These are phyloP conservation scores for Neurospora tetrasperma DNA, from an alignment of 495 filamentous ascomycete species.

Conservation along the genomic window DNA sequence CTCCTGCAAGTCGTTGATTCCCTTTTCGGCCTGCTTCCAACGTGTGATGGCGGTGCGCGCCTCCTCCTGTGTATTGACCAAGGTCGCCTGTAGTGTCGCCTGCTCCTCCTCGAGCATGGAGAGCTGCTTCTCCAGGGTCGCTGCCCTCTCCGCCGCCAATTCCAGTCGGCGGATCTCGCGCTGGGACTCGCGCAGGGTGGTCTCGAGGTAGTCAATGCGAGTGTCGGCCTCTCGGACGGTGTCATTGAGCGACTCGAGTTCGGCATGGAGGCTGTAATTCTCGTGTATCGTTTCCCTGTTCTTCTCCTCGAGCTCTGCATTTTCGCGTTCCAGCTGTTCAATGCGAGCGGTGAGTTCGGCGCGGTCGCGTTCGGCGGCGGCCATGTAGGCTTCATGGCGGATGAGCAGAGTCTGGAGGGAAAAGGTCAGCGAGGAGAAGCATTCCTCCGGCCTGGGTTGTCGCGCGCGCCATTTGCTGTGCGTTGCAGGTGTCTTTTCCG, in stretches of 20 bases:
- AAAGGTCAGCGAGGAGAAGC: conserved; percentile 28
- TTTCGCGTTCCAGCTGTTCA: conserved; percentile 66
- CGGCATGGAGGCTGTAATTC: conserved; percentile 65
- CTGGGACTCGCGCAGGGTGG: conserved; percentile 63
- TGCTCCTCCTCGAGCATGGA: conserved; percentile 72
- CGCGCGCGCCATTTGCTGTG: conserved; percentile 1
- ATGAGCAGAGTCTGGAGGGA: conserved; percentile 76
- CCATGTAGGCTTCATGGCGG: conserved; percentile 88
- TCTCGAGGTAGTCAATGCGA: conserved; percentile 58
- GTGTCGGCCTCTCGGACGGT: conserved; percentile 65
- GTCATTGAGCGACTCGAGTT: conserved; percentile 72
- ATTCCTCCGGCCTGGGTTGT: conserved; percentile 7
- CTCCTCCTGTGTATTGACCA: conserved; percentile 56
- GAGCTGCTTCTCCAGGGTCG: conserved; percentile 68
- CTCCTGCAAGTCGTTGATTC: conserved; percentile 62
- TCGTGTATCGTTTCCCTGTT: conserved; percentile 70
- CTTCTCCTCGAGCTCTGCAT: conserved; percentile 56
- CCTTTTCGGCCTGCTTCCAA: conserved; percentile 73
- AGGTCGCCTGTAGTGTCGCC: conserved; percentile 50
- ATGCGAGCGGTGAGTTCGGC: conserved; percentile 57
- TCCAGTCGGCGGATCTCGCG: conserved; percentile 65
- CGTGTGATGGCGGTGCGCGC: conserved; percentile 65
- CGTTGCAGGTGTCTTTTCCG: neutral
- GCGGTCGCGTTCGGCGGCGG: conserved; percentile 77
- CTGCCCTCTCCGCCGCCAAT: conserved; percentile 59